Conservation (phyloP, 2,329 filamentous ascomycete species). For the Graphilbum sp. region DNA sequence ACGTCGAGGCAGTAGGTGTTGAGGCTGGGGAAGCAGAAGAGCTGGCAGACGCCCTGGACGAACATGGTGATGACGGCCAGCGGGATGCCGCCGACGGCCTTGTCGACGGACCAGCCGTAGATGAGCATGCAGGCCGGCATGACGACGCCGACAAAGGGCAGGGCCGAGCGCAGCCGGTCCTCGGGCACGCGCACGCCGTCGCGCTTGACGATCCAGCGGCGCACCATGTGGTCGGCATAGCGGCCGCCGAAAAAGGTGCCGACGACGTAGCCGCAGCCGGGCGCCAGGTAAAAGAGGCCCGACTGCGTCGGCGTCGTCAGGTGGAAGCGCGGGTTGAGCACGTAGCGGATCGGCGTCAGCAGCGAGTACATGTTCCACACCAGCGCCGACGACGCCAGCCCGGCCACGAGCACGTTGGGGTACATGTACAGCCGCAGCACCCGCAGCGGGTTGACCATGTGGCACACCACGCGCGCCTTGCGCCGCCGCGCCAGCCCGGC, state of each 20-base stretch:
- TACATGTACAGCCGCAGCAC: slow-evolving; percentile 42
- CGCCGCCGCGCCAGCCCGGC: slow-evolving; percentile 25
- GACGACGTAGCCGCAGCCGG: slow-evolving; percentile 47
- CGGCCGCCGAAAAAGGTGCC: slow-evolving; percentile 53
- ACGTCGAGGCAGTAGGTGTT: slow-evolving; percentile 71
- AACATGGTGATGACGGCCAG: slow-evolving; percentile 53
- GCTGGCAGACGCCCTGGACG: slow-evolving; percentile 48
- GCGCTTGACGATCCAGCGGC: slow-evolving; percentile 38
- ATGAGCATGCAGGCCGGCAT: slow-evolving; percentile 27
- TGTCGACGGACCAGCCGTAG: slow-evolving; percentile 42
- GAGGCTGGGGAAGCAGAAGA: slow-evolving; percentile 52
- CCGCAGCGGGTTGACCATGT: slow-evolving; percentile 43
- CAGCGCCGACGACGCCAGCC: slow-evolving; percentile 39
- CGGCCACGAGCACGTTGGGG: slow-evolving; percentile 45
- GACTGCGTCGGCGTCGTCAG: slow-evolving; percentile 46
- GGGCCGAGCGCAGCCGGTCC: slow-evolving; percentile 46
- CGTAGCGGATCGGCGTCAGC: slow-evolving; percentile 51
- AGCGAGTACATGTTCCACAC: slow-evolving; percentile 60
- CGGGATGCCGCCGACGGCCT: slow-evolving; percentile 22
- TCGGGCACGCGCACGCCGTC: slow-evolving; percentile 46
- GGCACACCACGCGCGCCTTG: slow-evolving; percentile 34
- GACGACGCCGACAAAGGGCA: slow-evolving; percentile 42
- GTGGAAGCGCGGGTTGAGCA: slow-evolving; percentile 53
- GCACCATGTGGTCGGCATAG: slow-evolving; percentile 51
- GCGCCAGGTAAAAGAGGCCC: slow-evolving; percentile 55